Conservation (phyloP, 139 green algal genomes). For the Yamagishiella unicocca region DNA sequence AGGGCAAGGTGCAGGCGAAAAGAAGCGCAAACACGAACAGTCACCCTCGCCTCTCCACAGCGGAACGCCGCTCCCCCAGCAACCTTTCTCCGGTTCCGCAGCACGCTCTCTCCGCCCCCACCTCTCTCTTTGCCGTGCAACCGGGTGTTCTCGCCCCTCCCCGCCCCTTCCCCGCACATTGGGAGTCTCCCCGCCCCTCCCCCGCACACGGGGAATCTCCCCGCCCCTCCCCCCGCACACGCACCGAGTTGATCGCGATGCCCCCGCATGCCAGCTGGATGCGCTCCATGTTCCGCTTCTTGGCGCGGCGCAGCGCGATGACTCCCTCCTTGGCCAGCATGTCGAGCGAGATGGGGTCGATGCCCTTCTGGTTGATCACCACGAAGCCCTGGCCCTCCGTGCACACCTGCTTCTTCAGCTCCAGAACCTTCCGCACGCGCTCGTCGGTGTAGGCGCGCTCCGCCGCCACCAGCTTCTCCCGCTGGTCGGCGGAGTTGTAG, state of each 20-base stretch:
- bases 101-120: too few species aligned
- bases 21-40: too few species aligned
- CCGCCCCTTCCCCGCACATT: too few species aligned
- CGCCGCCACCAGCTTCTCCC: conserved; percentile 96
- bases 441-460: conserved; percentile 96
- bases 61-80: too few species aligned
- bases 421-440: conserved; percentile 93
- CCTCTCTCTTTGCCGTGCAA: too few species aligned
- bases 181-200: too few species aligned
- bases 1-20: too few species aligned
- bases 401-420: conserved; percentile 96
- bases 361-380: conserved; percentile 99
- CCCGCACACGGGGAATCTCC: too few species aligned
- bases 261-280: conserved; percentile 95
- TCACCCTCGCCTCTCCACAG: too few species aligned
- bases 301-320: conserved; percentile 90
- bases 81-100: too few species aligned
- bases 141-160: too few species aligned
- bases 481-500: conserved; percentile 96
- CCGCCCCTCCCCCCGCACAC: not conserved
- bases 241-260: conserved; percentile 71
- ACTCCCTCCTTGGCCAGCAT: conserved; percentile 97
- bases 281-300: conserved; percentile 99
- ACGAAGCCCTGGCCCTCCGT: conserved; percentile 90
- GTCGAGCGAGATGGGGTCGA: conserved; percentile 98